These are phyloP conservation scores for Alloteropsis semialata DNA, from an alignment of 176 grass and related monocot genomes.

Conservation along the genomic window DNA sequence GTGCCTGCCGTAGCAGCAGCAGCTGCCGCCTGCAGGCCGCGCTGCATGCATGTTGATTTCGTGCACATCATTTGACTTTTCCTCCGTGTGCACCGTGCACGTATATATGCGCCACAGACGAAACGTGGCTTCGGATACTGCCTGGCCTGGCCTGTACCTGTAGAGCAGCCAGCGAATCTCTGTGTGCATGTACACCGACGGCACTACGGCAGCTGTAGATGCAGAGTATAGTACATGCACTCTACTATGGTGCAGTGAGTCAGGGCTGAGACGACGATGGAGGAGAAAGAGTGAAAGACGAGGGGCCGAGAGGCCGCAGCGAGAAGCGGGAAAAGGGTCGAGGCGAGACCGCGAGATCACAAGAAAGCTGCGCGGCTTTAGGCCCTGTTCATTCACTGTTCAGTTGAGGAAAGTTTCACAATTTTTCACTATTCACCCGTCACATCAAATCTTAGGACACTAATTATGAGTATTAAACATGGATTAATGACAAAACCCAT, in stretches of 20 bases:
- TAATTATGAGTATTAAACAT: no score
- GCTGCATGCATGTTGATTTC: neutral
- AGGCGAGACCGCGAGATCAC: constrained; percentile 28
- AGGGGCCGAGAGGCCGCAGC: no score
- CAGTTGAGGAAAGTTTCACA: no score
- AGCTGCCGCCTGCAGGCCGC: no score
- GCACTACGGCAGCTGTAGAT: neutral
- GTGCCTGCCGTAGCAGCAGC: no score
- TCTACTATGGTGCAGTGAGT: neutral
- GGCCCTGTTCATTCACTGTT: no score
- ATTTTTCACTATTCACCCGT: no score
- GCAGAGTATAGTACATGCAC: neutral
- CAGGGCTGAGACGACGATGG: neutral
- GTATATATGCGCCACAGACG: neutral
- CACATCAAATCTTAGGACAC: no score
- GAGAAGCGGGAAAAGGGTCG: neutral
- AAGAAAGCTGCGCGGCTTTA: constrained; percentile 23
- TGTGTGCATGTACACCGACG: neutral
- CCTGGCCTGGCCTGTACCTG: neutral
- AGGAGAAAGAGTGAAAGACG: neutral
- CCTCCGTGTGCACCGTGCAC: neutral
- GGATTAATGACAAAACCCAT: no score
- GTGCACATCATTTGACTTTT: neutral
- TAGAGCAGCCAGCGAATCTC: neutral
- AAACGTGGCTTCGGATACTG: no score